Evolutionary conservation across 2,329 filamentous ascomycete genomes (phyloP).

Genomic region (Clonostachys sp.): DNA sequence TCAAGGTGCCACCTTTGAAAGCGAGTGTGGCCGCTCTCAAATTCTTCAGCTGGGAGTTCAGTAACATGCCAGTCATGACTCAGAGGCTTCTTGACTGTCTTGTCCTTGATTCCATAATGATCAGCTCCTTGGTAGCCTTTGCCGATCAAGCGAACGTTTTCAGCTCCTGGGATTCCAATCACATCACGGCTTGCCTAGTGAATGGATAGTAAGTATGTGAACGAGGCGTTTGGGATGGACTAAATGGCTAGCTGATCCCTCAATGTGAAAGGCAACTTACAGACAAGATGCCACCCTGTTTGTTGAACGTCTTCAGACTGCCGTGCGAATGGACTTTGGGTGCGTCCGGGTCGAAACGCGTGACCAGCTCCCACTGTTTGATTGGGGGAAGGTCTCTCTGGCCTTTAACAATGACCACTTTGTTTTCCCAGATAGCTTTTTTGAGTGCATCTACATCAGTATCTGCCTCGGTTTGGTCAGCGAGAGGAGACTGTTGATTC

Average conservation of each 20-base stretch:
- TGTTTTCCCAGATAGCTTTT: too few relatives aligned
- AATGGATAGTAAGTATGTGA: not conserved
- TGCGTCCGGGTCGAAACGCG: constrained; percentile 33
- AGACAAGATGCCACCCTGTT: constrained; percentile 29
- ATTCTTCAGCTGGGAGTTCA: constrained; percentile 22
- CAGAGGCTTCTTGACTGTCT: constrained; percentile 18
- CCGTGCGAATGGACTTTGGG: constrained; percentile 34
- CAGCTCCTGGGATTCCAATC: constrained; percentile 30
- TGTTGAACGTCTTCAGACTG: constrained; percentile 30
- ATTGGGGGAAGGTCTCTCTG: constrained; percentile 30
- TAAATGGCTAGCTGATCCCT: not conserved
- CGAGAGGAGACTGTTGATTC: too few relatives aligned
- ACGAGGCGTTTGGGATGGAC: too few relatives aligned
- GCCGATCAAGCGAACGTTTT: constrained; percentile 37
- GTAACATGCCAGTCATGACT: constrained; percentile 30
- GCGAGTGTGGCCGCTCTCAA: constrained; percentile 31
- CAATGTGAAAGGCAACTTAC: constrained; percentile 8
- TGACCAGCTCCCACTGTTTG: constrained; percentile 39
- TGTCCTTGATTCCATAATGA: constrained; percentile 34
- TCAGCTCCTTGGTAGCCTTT: constrained; percentile 37
- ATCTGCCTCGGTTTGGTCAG: not conserved
- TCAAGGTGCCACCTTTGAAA: constrained; percentile 46
- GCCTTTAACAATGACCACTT: constrained; percentile 32
- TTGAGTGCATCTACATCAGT: too few relatives aligned
- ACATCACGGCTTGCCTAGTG: constrained; percentile 20